Evolutionary conservation across 345 rosid genomes (phyloP), one percentile per base, ranked within the genome.

Genomic region (Gossypium arboreum): DNA sequence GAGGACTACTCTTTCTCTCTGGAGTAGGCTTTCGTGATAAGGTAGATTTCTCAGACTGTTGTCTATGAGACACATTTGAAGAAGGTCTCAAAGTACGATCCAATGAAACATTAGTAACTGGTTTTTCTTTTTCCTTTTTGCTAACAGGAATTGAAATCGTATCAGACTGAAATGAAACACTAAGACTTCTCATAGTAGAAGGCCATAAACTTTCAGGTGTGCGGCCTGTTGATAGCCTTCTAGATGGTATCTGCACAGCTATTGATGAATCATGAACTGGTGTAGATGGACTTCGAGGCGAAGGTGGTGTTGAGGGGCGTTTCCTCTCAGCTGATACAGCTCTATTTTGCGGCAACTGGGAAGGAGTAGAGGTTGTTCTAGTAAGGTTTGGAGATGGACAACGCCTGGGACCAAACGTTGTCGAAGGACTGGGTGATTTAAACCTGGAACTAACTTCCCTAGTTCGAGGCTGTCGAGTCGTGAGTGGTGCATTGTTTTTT

Each of bases 101-200:
- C 11, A 48, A 77, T 60, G 86, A 79, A 73, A 82, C 79, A 79
- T 76, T 81, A 76, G 78, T 79, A 72, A 80, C 84, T 39, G 92
- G 87, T 86, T 85, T 93, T 85, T 90, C 98, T 83, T 88, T 96
- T 87, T 90, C 98, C 87, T 88, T 96, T 88, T 89, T 96, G 67
- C 91, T 86, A 69, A 86, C 85, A 48, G 97, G 95, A 85, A 92
- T 82, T 13, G 99, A 93, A 82, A 86, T 88, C n/a, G 82, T 78
- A 88, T 93, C 99, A 0, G 94, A 91, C 87, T 95, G 99, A 85
- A 95, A 91, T 7, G 99, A 91, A 73, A 88, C 99, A 66, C 89
- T 95, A 73, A 95, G 97, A 84, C 99, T 95, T 84, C 99, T 86
- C 98, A 95, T 95, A 12, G 99, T 95, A 70, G 99, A 95, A 76